Evolutionary conservation across 345 rosid species (phyloP).

Genomic region (Ricinus communis): DNA sequence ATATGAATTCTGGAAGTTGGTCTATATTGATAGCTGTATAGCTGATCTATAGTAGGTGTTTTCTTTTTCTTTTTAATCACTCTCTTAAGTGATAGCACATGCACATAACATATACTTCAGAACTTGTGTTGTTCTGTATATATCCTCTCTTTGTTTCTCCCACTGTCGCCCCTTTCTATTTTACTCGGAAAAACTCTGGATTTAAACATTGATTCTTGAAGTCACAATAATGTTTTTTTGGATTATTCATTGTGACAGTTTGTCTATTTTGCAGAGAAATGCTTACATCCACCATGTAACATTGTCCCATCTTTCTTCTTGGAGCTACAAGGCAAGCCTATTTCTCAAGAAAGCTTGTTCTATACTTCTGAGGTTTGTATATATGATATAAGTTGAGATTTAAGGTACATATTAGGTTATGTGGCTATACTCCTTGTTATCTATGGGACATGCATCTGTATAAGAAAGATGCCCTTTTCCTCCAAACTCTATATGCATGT

Average conservation of each 20-base stretch:
- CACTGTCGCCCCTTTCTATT: not conserved
- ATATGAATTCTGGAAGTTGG: too few species aligned
- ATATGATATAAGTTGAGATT: constrained; percentile 1
- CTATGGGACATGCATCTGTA: not conserved
- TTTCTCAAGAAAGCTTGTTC: constrained; percentile 34
- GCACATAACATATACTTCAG: not conserved
- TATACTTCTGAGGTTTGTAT: constrained; percentile 48
- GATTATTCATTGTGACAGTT: not conserved
- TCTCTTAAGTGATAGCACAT: not conserved
- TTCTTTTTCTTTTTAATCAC: too few species aligned
- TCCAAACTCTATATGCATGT: not conserved
- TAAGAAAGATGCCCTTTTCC: not conserved
- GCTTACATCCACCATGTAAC: constrained; percentile 36
- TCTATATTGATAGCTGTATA: too few species aligned
- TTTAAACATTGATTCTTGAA: not conserved
- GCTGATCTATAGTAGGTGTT: too few species aligned
- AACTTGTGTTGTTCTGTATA: not conserved
- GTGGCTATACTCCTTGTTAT: not conserved
- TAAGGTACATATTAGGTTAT: not conserved
- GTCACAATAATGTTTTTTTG: not conserved
- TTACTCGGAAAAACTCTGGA: not conserved
- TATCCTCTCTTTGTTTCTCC: not conserved
- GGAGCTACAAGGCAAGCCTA: constrained; percentile 31
- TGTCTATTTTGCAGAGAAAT: constrained; percentile 35
- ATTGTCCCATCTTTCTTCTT: constrained; percentile 23